phyloP scores from a whole-genome alignment of 2,329 filamentous ascomycete genomes.

The Colletotrichum euphorbiae region DNA sequence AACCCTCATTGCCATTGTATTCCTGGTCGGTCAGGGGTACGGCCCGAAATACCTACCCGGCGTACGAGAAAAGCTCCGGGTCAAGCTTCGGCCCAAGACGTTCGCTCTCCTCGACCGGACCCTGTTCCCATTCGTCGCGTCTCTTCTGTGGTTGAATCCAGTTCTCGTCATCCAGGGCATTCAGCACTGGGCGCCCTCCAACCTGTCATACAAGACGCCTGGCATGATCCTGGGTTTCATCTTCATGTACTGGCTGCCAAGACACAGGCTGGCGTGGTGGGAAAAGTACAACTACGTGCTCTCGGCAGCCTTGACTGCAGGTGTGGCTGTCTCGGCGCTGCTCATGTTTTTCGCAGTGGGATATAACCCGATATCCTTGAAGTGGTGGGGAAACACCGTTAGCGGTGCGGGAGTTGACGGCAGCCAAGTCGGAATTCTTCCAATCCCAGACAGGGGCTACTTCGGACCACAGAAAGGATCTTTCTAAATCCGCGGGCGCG shows the following conservation, averaged over 20 bases:
- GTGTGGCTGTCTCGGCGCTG: slow-evolving; percentile 55
- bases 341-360: slow-evolving; percentile 58
- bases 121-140: slow-evolving; percentile 52
- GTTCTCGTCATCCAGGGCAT: slow-evolving; percentile 55
- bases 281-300: slow-evolving; percentile 61
- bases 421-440: slow-evolving; percentile 40
- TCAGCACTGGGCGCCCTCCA: slow-evolving; percentile 57
- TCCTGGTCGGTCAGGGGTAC: slow-evolving; percentile 48
- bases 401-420: slow-evolving; percentile 42
- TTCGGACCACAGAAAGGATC: slow-evolving; percentile 45
- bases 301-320: slow-evolving; percentile 55
- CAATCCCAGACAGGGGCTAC: slow-evolving; percentile 44
- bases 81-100: slow-evolving; percentile 45
- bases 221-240: slow-evolving; percentile 55
- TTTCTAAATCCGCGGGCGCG: slow-evolving; percentile 23
- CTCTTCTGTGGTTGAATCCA: slow-evolving; percentile 56
- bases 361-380: slow-evolving; percentile 51
- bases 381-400: slow-evolving; percentile 58
- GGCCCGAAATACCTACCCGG: slow-evolving; percentile 51
- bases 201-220: slow-evolving; percentile 57
- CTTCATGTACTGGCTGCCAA: slow-evolving; percentile 58
- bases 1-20: slow-evolving; percentile 50
- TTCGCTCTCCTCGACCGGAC: slow-evolving; percentile 52
- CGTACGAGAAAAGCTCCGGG: slow-evolving; percentile 48
- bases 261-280: slow-evolving; percentile 56